Evolutionary conservation across 306 rosid species (phyloP).

Genomic region (Casuarina cunninghamiana): DNA sequence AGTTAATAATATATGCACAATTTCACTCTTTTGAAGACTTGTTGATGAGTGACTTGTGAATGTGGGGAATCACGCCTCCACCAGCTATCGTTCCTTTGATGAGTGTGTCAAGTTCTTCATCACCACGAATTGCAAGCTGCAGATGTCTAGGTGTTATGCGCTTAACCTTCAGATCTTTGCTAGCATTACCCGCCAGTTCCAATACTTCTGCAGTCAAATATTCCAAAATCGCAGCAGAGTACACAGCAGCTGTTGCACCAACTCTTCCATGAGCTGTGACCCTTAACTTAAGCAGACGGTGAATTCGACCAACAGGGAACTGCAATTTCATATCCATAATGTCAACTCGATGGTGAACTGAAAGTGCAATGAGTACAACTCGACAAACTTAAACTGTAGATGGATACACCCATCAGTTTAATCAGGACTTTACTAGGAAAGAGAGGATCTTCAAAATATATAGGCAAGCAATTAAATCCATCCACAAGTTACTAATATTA

Average conservation of each 20-base stretch:
- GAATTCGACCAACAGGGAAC: slow-evolving; percentile 81
- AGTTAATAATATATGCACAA: neutral
- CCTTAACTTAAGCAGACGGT: slow-evolving; percentile 60
- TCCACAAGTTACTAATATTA: neutral
- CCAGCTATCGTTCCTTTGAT: slow-evolving; percentile 78
- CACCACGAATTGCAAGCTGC: slow-evolving; percentile 80
- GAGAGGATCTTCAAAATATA: neutral
- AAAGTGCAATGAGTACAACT: slow-evolving; percentile 31
- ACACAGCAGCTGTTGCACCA: slow-evolving; percentile 80
- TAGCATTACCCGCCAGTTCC: slow-evolving; percentile 76
- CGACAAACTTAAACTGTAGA: neutral
- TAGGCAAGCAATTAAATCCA: neutral
- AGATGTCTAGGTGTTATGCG: slow-evolving; percentile 77
- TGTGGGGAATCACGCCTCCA: slow-evolving; percentile 76
- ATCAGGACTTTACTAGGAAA: slow-evolving; percentile 1
- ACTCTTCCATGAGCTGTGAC: slow-evolving; percentile 68
- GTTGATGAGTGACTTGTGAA: slow-evolving; percentile 76
- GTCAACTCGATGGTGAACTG: slow-evolving; percentile 34
- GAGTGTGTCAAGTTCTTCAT: slow-evolving; percentile 70
- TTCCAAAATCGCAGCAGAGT: slow-evolving; percentile 77
- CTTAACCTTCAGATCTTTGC: slow-evolving; percentile 76
- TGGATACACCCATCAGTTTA: too few species aligned
- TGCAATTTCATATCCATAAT: slow-evolving; percentile 28
- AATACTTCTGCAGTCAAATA: slow-evolving; percentile 77
- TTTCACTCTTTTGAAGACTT: slow-evolving; percentile 65